Conservation (phyloP, 495 filamentous ascomycete genomes). For the Copromyces sp. region DNA sequence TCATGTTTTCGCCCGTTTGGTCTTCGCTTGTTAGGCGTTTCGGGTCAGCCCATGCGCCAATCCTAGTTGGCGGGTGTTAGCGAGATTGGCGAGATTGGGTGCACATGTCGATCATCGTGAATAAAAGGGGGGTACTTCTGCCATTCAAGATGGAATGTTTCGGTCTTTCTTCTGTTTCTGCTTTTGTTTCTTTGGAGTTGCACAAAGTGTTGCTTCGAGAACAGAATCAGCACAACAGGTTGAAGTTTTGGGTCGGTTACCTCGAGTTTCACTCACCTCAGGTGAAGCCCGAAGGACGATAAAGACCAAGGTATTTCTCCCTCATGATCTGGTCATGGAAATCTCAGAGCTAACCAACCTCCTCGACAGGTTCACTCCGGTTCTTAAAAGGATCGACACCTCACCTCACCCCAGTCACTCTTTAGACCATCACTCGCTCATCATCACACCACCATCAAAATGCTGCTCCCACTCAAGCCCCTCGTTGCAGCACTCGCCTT, state of each 20-base stretch:
- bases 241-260: not conserved
- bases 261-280: not conserved
- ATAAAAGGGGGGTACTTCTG: not conserved
- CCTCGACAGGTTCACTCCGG: not conserved
- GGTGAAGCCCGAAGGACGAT: not conserved
- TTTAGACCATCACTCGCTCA: not conserved
- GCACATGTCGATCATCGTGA: not conserved
- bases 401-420: not conserved
- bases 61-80: not conserved
- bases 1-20: not conserved
- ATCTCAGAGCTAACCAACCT: not conserved
- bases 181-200: not conserved
- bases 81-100: not conserved
- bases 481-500: not conserved
- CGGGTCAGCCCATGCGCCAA: not conserved
- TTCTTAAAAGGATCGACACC: not conserved
- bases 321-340: not conserved
- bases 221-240: not conserved
- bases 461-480: not conserved
- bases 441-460: not conserved
- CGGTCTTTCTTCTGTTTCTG: not conserved
- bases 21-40: not conserved
- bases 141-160: not conserved
- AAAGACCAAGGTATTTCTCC: not conserved
- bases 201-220: not conserved